phyloP scores from a whole-genome alignment of 805 yeast species.

The Ogataea trehalophila region DNA sequence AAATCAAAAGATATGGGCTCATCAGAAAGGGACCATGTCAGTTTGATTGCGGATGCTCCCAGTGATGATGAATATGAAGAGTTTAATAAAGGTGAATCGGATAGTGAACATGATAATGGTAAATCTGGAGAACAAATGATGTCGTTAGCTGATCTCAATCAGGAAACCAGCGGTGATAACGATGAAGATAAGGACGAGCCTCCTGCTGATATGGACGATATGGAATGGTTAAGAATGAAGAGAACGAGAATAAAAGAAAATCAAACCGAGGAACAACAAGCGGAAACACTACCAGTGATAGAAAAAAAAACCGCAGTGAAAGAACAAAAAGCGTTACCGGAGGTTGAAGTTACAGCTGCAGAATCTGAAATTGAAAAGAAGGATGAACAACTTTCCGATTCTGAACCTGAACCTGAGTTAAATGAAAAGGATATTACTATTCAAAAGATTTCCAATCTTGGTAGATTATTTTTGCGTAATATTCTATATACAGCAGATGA shows the following conservation, averaged over 20 bases:
- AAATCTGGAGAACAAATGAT: conserved; percentile 52
- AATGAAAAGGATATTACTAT: conserved; percentile 44
- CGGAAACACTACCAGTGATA: neutral
- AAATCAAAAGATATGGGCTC: conserved; percentile 8
- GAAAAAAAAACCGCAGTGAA: conserved; percentile 3
- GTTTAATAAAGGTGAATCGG: conserved; percentile 19
- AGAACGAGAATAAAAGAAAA: conserved; percentile 64
- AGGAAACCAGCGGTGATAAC: neutral
- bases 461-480: conserved; percentile 84
- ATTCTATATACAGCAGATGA: conserved; percentile 76
- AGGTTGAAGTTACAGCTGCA: neutral
- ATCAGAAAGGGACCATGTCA: conserved; percentile 14
- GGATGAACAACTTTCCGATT: conserved; percentile 5
- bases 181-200: conserved; percentile 19
- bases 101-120: conserved; percentile 26
- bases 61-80: conserved; percentile 54
- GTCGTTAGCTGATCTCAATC: conserved; percentile 16
- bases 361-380: conserved; percentile 2
- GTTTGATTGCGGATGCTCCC: conserved; percentile 32
- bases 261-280: conserved; percentile 17
- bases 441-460: conserved; percentile 56
- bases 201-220: conserved; percentile 44
- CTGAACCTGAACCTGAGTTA: conserved; percentile 13
- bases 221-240: conserved; percentile 81
- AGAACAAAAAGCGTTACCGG: conserved; percentile 10